phyloP scores from a whole-genome alignment of 2,329 filamentous ascomycete genomes.

The Tolypocladium album region DNA sequence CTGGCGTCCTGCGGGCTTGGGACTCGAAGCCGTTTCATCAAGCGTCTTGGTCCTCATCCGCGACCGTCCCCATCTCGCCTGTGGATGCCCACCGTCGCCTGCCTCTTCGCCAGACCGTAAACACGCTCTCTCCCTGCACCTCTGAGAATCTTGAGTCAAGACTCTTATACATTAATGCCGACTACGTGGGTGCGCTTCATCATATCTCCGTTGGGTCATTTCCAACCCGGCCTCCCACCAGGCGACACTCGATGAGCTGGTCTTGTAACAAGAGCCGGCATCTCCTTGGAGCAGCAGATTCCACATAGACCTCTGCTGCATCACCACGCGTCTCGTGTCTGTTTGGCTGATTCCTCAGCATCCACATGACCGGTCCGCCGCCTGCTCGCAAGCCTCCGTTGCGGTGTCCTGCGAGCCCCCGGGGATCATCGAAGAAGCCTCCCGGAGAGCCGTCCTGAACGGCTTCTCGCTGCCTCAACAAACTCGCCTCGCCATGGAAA shows the following conservation, averaged over 20 bases:
- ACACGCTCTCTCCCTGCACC: background rate
- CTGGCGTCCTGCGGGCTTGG: background rate
- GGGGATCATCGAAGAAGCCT: background rate
- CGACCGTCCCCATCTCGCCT: background rate
- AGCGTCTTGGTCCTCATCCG: background rate
- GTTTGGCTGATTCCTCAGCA: constrained; percentile 1
- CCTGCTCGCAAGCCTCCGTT: background rate
- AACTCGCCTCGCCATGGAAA: background rate
- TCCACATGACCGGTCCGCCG: constrained; percentile 6
- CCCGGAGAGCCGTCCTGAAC: background rate
- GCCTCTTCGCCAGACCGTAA: background rate
- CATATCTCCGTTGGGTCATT: background rate
- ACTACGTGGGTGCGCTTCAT: background rate
- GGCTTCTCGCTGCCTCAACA: background rate
- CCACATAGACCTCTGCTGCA: background rate
- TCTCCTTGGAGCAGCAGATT: background rate
- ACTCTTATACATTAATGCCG: background rate
- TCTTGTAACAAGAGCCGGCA: background rate
- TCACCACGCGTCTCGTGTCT: background rate
- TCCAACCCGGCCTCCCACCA: background rate
- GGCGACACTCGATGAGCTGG: background rate
- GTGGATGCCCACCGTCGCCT: background rate
- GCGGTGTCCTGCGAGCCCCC: background rate
- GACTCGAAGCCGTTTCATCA: background rate
- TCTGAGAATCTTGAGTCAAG: background rate